Percentiles rank a stretch among this genome's conserved stretches.
phyloP scores from a whole-genome alignment of 352 stramenopile species.

The Pythium aristosporum region DNA sequence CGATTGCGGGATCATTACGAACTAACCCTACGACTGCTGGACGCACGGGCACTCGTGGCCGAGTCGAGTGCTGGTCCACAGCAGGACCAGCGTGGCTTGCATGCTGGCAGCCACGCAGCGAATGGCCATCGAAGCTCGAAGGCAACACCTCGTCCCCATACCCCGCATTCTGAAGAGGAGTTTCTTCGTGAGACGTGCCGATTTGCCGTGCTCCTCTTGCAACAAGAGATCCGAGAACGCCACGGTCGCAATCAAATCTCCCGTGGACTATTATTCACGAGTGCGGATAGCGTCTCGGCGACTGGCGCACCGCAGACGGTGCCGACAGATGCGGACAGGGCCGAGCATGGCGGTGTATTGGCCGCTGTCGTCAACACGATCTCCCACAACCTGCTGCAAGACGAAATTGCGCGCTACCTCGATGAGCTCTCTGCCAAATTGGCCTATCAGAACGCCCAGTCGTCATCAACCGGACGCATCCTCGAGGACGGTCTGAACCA shows the following conservation, averaged over 20 bases:
- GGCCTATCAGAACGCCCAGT: conserved; percentile 56
- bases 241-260: conserved; percentile 75
- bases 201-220: conserved; percentile 67
- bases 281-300: conserved; percentile 27
- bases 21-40: conserved; percentile 68
- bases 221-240: conserved; percentile 78
- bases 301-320: conserved; percentile 17
- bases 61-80: neutral
- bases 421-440: conserved; percentile 67
- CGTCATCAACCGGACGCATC: conserved; percentile 56
- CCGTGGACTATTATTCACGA: conserved; percentile 55
- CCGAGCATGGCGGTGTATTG: conserved; percentile 44
- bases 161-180: conserved; percentile 15
- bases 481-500: conserved; percentile 77
- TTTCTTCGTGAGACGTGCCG: conserved; percentile 70
- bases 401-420: conserved; percentile 69
- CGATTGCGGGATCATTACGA: conserved; percentile 76
- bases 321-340: conserved; percentile 35
- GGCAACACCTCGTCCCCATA: neutral
- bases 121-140: conserved; percentile 6
- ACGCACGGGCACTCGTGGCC: conserved; percentile 43
- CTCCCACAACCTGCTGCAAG: conserved; percentile 77
- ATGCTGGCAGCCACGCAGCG: neutral
- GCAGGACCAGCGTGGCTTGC: neutral
- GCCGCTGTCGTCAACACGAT: conserved; percentile 64